Evolutionary conservation across 441 rosid genomes (phyloP).

Genomic region (Gossypium gossypioides): DNA sequence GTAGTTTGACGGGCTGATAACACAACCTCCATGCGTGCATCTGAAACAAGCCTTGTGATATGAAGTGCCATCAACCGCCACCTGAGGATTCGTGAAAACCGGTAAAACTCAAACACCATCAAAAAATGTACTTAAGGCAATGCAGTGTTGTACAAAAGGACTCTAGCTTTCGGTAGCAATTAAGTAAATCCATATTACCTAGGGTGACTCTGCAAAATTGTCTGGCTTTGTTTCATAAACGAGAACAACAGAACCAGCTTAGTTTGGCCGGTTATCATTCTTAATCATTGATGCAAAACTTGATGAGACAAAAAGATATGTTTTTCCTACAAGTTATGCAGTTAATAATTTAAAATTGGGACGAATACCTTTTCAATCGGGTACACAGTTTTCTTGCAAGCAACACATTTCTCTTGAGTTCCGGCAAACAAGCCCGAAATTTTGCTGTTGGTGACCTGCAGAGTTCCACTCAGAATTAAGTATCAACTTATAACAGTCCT

Average conservation of each 20-base stretch:
- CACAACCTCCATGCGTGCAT: conserved; percentile 62
- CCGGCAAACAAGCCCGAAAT: conserved; percentile 64
- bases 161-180: not conserved
- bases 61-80: conserved; percentile 58
- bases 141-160: not conserved
- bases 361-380: conserved; percentile 54
- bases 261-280: too few species aligned
- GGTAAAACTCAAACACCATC: not conserved
- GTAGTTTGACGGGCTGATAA: conserved; percentile 56
- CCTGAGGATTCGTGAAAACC: conserved; percentile 30
- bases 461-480: not conserved
- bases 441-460: conserved; percentile 43
- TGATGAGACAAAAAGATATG: not conserved
- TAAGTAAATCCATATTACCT: not conserved
- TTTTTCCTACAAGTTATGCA: not conserved
- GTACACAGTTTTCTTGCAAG: conserved; percentile 68
- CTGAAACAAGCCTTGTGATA: conserved; percentile 64
- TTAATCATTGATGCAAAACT: too few species aligned
- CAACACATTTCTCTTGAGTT: conserved; percentile 65
- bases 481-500: not conserved
- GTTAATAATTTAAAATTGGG: not conserved
- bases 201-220: not conserved
- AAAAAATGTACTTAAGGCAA: not conserved
- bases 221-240: too few species aligned
- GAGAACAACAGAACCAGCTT: too few species aligned